Evolutionary conservation across 2,329 filamentous ascomycete genomes (phyloP), one percentile per base, ranked within the genome.

Genomic region (Exserohilum turcica): DNA sequence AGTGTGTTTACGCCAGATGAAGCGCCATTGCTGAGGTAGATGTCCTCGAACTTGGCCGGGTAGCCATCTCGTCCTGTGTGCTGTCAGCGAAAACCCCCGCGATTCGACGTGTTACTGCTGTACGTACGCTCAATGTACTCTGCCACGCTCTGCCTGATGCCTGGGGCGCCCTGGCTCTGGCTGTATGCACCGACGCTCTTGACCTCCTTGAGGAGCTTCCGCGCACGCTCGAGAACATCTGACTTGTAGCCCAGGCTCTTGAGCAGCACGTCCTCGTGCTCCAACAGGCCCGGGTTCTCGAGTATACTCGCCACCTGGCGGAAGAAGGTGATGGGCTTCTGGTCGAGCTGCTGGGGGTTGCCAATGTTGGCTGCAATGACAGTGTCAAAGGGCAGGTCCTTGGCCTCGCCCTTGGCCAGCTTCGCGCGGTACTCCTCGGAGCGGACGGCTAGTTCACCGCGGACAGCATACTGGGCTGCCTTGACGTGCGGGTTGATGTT

Each of bases 321-420:
- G 86, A 99, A 97, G 83, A 97, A 99, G 65, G 94, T 99, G 70
- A 99, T 93, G 70, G 94, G 94, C 82, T 97, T 95, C 83, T 99
- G 94, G 79, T 97, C 94, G 59, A 99, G 86, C 79, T 99, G 94
- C 78, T 99, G 94, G 3, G 94, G 94, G 81, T 99, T 99, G 72
- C 94, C 94, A 71, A 99, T 99, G 80, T 99, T 99, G 78, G 94
- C 94, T 59, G 90, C 92, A 79, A 99, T 93, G 76, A 99, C 88
- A 55, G 91, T 84, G 67, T 90, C 82, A 77, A 99, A 99, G 43
- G 94, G 93, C 44, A 97, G 82, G 70, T 77, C 72, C 75, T 78
- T 82, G 66, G 83, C 85, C 59, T 85, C 83, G 61, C 80, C 79
- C 56, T 83, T 80, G 54, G 75, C 76, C 57, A 97, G 81, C 68